Percentiles rank a stretch among this genome's conserved stretches.
Evolutionary conservation across 495 filamentous ascomycete genomes (phyloP).

Genomic region (Hypoxylon rickii): DNA sequence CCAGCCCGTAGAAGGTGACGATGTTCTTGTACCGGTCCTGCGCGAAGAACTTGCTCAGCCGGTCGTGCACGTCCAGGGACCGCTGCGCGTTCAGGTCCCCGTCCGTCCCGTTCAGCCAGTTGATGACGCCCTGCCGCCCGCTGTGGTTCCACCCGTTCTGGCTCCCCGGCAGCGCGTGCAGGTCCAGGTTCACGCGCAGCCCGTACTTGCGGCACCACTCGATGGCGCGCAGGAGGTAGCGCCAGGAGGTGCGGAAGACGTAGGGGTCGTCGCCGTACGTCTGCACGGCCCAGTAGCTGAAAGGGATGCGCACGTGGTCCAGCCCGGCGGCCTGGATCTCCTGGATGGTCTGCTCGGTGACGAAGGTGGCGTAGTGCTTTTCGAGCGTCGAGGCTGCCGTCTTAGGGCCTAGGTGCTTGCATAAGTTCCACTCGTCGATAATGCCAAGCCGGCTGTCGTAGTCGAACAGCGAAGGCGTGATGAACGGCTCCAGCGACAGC

Average conservation of each 20-base stretch:
- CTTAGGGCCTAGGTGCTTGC: conserved; percentile 64
- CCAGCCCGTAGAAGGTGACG: conserved; percentile 81
- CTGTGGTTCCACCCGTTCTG: conserved; percentile 94
- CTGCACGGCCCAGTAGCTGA: conserved; percentile 91
- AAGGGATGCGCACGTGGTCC: conserved; percentile 94
- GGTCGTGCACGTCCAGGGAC: conserved; percentile 80
- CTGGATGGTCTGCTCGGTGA: conserved; percentile 78
- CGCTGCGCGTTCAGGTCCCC: conserved; percentile 69
- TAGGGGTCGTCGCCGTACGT: conserved; percentile 89
- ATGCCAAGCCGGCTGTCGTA: conserved; percentile 67
- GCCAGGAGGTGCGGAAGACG: conserved; percentile 83
- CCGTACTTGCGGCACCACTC: conserved; percentile 95
- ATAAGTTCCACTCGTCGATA: conserved; percentile 88
- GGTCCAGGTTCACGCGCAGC: conserved; percentile 89
- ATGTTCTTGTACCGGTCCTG: conserved; percentile 85
- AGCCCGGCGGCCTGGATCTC: conserved; percentile 88
- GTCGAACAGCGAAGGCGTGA: conserved; percentile 88
- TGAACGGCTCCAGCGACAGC: conserved; percentile 93
- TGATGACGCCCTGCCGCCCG: conserved; percentile 70
- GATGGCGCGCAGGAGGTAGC: conserved; percentile 90
- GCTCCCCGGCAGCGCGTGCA: conserved; percentile 83
- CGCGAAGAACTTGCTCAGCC: conserved; percentile 81
- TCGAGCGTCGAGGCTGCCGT: conserved; percentile 70
- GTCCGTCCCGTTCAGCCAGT: conserved; percentile 78
- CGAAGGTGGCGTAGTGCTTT: conserved; percentile 87